Base-by-base conservation (phyloP, 768 basidiomycete genomes). In the Kwoniella heveanensis region DNA sequence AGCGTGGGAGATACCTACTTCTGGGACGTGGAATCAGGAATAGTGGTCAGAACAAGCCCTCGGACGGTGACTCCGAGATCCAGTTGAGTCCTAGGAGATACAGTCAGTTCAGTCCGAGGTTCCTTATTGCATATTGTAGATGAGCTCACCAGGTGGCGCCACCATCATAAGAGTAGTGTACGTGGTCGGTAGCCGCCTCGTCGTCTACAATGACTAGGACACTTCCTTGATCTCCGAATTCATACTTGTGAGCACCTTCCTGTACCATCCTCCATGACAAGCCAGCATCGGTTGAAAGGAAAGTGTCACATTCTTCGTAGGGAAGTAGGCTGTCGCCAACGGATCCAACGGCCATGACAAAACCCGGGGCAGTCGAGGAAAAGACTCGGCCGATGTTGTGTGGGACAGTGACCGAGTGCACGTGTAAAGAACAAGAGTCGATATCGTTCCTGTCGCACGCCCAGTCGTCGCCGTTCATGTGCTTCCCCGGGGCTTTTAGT, bases 361-460 rank as follows among this genome's bases (percentile, higher is more conserved):
- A 85, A 0, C 96, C 95, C 0, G 95, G 95, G 0, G 94, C 95
- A 5, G 91, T 88, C 0, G 92, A 93, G 1, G 92, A 95, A 81
- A 98, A 98, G 29, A 97, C 85, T 19, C 91, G 88, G 0, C 96
- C 95, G 72, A 88, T 90, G 80, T 97, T 99, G 81, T 95, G 95
- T 0, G 91, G 88, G 8, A 85, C 83, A 0, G 94, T 94, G 24
- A 98, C 92, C 6, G 94, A 96, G 79, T 96, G 89, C 13, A 99
- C 82, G 77, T 99, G 94, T 0, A 98, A 83, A 0, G 91, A 88
- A 79, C 95, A 99, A 1, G 62, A 25, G 70, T 80, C 65, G 3
- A 64, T 62, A 65, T 90, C 84, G 2, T 79, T 75, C 0, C 85
- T 67, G 68, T 90, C 82, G 75, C 94, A 97, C 0, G 77, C 52